These are phyloP conservation scores for Graphiopsis chlorocephala DNA, from an alignment of 2,329 filamentous ascomycete species.

Conservation along the genomic window DNA sequence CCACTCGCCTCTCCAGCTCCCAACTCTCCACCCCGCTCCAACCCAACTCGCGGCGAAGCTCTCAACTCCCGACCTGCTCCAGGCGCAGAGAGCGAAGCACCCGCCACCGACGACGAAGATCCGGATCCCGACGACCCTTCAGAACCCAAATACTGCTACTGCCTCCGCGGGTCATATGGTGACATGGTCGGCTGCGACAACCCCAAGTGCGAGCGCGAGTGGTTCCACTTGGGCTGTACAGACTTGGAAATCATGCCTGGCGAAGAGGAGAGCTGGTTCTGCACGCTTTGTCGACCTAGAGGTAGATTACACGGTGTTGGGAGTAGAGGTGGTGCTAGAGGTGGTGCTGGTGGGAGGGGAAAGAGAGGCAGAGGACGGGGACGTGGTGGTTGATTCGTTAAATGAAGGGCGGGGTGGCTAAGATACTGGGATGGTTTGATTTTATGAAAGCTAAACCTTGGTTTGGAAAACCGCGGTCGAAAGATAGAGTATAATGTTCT, in stretches of 20 bases:
- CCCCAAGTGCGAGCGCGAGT: conserved; percentile 61
- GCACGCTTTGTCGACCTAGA: conserved; percentile 46
- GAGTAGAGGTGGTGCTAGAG: conserved; percentile 1
- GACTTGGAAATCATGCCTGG: conserved; percentile 59
- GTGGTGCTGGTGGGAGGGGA: conserved; percentile 5
- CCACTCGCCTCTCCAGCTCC: background rate
- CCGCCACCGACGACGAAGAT: conserved; percentile 16
- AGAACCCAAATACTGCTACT: conserved; percentile 64
- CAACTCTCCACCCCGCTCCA: background rate
- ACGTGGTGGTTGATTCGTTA: background rate
- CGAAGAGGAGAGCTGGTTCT: conserved; percentile 54
- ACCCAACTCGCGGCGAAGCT: conserved; percentile 1
- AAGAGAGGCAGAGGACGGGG: conserved; percentile 10
- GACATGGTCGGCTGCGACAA: conserved; percentile 69
- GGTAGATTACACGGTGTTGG: conserved; percentile 8
- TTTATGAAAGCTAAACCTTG: background rate
- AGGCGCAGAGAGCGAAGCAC: conserved; percentile 2
- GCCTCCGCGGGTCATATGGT: conserved; percentile 62
- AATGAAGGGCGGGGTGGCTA: background rate
- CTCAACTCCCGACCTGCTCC: background rate
- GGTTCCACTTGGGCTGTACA: conserved; percentile 66
- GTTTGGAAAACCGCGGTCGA: background rate
- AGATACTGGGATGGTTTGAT: background rate
- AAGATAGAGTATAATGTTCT: background rate
- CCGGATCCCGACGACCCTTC: conserved; percentile 48